Evolutionary conservation across 2,329 filamentous ascomycete species (phyloP), one percentile per base, ranked within the genome.

Genomic region (Aquanectria penicillioides): DNA sequence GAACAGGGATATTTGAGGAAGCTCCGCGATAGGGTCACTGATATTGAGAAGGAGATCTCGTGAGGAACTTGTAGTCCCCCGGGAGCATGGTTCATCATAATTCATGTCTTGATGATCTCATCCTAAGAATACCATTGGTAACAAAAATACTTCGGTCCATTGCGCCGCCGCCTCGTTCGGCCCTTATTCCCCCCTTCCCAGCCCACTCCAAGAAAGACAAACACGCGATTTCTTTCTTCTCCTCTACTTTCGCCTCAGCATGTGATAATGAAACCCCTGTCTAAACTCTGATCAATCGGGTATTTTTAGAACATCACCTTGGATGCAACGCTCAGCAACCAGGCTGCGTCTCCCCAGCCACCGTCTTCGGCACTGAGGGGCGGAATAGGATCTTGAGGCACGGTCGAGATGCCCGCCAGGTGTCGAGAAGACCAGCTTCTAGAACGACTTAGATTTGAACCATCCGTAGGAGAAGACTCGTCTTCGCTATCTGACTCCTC

Each of bases 311-410:
- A 79, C 65, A 88, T 76, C 38, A 88, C 83, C 68, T 86, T 88
- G 22, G 83, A 82, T 10, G 87, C 88, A 62, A 90, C 86, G 62
- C 82, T 88, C 53, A 90, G 74, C 41, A 91, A 73, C 88, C 88
- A 91, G 13, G 86, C 86, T 22, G 87, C 88, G 73, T 90, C 88
- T 57, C 85, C 81, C 88, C 87, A 90, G 8, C 83, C 83, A 13
- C 85, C 86, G 37, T 85, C 82, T 48, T 89, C 81, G 8, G 80
- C 76, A 36, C 80, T 81, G 47, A 78, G 77, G 9, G 80, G 77
- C 26, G 70, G 84, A 70, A 87, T 75, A 9, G 74, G 74, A 44
- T 84, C 81, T 43, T 81, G 77, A 0, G 78, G 71, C n/a, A 72
- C 55, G 25, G 71, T 76, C 3, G 77, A 73, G 48, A 80, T 71